These are phyloP conservation scores for Suhomyces kunorum DNA, from an alignment of 1,139 yeast genomes.

Conservation along the genomic window DNA sequence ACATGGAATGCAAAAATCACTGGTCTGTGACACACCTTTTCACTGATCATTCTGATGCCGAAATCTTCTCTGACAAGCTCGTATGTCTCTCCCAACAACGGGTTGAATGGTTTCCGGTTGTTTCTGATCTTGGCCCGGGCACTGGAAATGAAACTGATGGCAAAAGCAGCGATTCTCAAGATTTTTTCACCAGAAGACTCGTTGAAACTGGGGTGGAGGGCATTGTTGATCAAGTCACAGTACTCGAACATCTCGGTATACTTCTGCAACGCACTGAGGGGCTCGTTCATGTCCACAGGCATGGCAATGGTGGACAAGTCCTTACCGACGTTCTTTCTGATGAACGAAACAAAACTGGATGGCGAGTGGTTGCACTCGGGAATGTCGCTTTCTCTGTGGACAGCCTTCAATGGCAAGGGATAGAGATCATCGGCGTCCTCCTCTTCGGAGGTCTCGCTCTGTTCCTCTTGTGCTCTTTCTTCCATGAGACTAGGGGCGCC, in stretches of 20 bases:
- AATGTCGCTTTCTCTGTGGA: conserved; percentile 62
- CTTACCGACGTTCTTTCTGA: conserved; percentile 90
- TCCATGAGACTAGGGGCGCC: conserved; percentile 2
- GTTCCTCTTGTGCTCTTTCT: neutral
- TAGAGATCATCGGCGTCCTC: conserved; percentile 43
- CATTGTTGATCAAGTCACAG: conserved; percentile 62
- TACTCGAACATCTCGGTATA: conserved; percentile 81
- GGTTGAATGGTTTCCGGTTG: conserved; percentile 88
- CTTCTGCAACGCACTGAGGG: conserved; percentile 76
- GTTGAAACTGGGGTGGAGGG: conserved; percentile 43
- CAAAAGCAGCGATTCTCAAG: conserved; percentile 77
- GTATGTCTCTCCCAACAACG: conserved; percentile 82
- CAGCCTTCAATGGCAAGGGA: conserved; percentile 60
- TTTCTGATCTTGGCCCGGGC: conserved; percentile 75
- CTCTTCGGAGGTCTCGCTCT: conserved; percentile 5
- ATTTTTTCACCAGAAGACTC: conserved; percentile 58
- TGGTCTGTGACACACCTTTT: conserved; percentile 82
- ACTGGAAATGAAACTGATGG: conserved; percentile 70
- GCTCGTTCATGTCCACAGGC: conserved; percentile 96
- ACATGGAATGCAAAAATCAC: conserved; percentile 78
- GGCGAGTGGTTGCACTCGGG: conserved; percentile 65
- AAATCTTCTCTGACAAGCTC: conserved; percentile 80
- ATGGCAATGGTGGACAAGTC: conserved; percentile 83
- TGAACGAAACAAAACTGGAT: conserved; percentile 75
- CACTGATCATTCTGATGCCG: conserved; percentile 68